A percentile compares a stretch with the other conserved stretches of the same genome.
Conservation (phyloP, 2,329 filamentous ascomycete genomes). For the Alternaria angustiovoidea region DNA sequence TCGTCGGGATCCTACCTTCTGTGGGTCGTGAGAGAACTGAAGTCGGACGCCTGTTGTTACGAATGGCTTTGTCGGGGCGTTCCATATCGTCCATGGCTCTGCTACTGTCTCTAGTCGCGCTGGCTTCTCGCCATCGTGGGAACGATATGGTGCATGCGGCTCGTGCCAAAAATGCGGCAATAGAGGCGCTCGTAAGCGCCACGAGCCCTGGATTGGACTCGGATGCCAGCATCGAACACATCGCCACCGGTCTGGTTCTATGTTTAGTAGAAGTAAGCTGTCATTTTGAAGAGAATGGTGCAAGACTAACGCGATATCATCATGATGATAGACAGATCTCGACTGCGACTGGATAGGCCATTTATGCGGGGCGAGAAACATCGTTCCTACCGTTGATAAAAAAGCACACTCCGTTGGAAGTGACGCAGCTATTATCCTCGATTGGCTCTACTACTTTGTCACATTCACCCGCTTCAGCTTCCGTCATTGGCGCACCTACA, state of each 20-base stretch:
- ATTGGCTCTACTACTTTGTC: conserved; percentile 18
- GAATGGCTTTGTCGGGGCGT: neutral
- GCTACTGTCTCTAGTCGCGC: neutral
- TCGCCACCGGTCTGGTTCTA: neutral
- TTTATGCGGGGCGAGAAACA: neutral
- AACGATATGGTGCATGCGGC: neutral
- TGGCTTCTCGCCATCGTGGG: neutral
- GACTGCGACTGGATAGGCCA: neutral
- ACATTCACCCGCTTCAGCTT: conserved; percentile 15
- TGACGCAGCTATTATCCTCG: neutral
- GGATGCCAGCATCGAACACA: neutral
- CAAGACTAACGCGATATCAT: neutral
- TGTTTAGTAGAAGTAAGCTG: neutral
- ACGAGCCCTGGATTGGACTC: neutral
- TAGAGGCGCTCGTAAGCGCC: neutral
- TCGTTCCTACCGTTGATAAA: neutral
- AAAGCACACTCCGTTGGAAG: neutral
- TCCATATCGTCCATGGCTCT: neutral
- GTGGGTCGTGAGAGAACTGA: neutral
- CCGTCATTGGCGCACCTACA: conserved; percentile 21
- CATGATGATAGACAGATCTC: neutral
- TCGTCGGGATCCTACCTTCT: neutral
- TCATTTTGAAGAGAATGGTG: neutral
- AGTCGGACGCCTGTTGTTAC: neutral
- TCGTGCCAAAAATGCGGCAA: neutral